These are phyloP conservation scores for Teratosphaeria gauchensis DNA, from an alignment of 2,329 filamentous ascomycete genomes.

Conservation along the genomic window DNA sequence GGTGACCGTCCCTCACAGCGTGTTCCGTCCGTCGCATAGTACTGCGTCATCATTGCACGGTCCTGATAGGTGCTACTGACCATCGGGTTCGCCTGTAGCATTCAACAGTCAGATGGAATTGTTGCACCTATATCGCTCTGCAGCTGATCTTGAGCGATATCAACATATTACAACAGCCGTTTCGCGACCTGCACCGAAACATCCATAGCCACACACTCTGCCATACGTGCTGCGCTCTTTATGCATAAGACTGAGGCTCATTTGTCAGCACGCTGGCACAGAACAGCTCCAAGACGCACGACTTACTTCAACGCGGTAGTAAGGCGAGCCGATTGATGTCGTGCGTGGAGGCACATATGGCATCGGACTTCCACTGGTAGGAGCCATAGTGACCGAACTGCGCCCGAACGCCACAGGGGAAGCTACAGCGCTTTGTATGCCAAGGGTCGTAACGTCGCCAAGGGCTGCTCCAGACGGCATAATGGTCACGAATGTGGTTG, in stretches of 20 bases:
- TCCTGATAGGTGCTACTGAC: too few species aligned
- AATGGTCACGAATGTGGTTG: conserved; percentile 32
- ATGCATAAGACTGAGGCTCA: too few species aligned
- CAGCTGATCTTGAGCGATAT: too few species aligned
- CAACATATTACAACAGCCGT: neutral
- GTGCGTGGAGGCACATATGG: neutral
- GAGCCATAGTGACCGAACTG: neutral
- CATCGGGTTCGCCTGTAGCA: too few species aligned
- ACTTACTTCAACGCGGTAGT: neutral
- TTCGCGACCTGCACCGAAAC: too few species aligned
- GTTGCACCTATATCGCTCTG: too few species aligned
- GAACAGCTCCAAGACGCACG: neutral
- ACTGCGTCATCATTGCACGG: too few species aligned
- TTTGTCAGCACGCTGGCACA: too few species aligned
- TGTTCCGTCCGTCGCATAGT: too few species aligned
- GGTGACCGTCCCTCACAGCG: too few species aligned
- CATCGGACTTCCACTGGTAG: neutral
- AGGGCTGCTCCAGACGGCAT: neutral
- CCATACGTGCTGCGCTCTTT: neutral
- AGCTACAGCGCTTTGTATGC: neutral
- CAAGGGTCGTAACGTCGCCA: neutral
- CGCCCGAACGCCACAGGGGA: neutral
- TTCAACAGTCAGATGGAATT: too few species aligned
- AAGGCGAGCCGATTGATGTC: neutral
- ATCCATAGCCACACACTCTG: too few species aligned